A percentile compares a stretch with the other conserved stretches of the same genome.
Evolutionary conservation across 108 stramenopile genomes (phyloP).

Genomic region (Conticribra guillardii): DNA sequence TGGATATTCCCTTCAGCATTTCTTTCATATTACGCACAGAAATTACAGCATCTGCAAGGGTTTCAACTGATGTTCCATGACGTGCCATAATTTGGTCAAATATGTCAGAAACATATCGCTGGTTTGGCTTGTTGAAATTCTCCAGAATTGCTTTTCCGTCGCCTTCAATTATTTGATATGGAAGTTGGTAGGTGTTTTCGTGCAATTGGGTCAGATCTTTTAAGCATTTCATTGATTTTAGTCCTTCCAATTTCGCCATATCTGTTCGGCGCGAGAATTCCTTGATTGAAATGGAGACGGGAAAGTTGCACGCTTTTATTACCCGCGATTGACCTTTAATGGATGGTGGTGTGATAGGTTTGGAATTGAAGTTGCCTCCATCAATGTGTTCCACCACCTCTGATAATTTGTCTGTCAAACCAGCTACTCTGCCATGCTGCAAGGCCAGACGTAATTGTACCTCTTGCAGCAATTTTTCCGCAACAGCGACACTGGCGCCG

Average conservation of each 20-base stretch:
- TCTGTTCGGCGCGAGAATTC: slow-evolving; percentile 5
- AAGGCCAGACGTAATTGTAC: neutral
- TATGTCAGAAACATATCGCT: slow-evolving; percentile 28
- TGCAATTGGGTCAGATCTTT: slow-evolving; percentile 33
- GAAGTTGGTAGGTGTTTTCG: slow-evolving; percentile 37
- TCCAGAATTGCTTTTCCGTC: slow-evolving; percentile 15
- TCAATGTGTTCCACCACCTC: neutral
- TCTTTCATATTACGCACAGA: slow-evolving; percentile 21
- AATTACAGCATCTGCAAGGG: slow-evolving; percentile 69
- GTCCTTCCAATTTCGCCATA: slow-evolving; percentile 9
- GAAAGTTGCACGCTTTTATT: slow-evolving; percentile 17
- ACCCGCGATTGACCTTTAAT: neutral
- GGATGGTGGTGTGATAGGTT: neutral
- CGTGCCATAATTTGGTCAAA: slow-evolving; percentile 70
- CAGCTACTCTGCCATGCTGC: neutral
- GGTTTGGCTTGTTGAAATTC: slow-evolving; percentile 26
- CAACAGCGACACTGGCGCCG: neutral
- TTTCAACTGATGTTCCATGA: slow-evolving; percentile 76
- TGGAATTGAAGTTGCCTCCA: neutral
- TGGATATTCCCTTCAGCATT: slow-evolving; percentile 8
- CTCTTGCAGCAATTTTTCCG: neutral
- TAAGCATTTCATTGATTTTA: slow-evolving; percentile 25
- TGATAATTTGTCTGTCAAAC: neutral
- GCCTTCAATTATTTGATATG: slow-evolving; percentile 24
- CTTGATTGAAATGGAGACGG: slow-evolving; percentile 21